phyloP scores from a whole-genome alignment of 176 grass and related monocot species.

The Oryza punctata region DNA sequence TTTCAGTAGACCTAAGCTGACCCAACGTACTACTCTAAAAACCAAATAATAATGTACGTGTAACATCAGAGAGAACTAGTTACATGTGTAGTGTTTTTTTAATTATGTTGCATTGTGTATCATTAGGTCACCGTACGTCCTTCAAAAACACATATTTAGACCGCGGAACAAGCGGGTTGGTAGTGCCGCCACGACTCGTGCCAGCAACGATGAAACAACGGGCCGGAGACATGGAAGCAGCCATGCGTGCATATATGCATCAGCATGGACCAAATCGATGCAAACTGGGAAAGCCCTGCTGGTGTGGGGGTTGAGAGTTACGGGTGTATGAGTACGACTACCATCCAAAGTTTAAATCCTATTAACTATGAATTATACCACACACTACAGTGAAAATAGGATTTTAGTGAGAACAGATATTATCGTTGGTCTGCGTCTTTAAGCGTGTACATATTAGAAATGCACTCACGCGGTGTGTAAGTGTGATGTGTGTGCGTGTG shows the following conservation, averaged over 20 bases:
- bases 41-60: background rate
- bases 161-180: background rate
- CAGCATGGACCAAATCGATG: background rate
- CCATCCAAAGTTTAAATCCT: too few species aligned
- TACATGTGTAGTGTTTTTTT: background rate
- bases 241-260: background rate
- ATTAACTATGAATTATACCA: too few species aligned
- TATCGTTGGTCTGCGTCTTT: too few species aligned
- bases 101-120: background rate
- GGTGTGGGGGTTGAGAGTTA: too few species aligned
- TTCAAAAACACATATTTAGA: background rate
- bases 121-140: background rate
- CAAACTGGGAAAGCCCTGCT: too few species aligned
- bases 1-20: slow-evolving; percentile 33
- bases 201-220: background rate
- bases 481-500: too few species aligned
- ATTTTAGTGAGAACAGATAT: too few species aligned
- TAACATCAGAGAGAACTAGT: slow-evolving; percentile 1
- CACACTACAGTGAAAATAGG: too few species aligned
- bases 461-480: too few species aligned
- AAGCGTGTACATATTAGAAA: too few species aligned
- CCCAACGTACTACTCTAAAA: background rate
- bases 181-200: background rate
- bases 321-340: too few species aligned
- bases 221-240: background rate